Base-by-base conservation (phyloP, 140 eudicot species). In the Ambrosia hybrid region DNA sequence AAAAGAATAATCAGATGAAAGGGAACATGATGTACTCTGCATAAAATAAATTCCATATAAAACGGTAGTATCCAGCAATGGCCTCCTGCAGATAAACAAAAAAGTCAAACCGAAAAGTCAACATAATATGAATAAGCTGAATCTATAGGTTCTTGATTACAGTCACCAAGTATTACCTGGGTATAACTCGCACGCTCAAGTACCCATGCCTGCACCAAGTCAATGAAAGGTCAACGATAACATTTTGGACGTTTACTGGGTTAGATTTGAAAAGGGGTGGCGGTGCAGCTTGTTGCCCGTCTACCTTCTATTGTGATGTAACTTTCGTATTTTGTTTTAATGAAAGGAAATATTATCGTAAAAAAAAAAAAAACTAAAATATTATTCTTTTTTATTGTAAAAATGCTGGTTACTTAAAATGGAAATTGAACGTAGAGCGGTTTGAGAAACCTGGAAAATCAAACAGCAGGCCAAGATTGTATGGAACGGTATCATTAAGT, bases 11-110 rank as follows among this genome's bases (percentile, higher is more conserved):
- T 81, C 64, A 93, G 72, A 93, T 80, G 81, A 93, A 83, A 48
- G 98, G 98, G 70, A 90, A 93, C 38, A 93, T 66, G 62, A 87
- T 76, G 78, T 93, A 93, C 93, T 93, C 98, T 3, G 95, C 77
- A 67, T 93, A 93, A 65, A 93, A 93, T 21, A 93, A 87, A 74
- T 87, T 93, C 98, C 98, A 93, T 78, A 93, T 84, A 80, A 93
- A 93, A 53, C 94, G 87, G 81, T 93, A 93, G 82, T 70, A 93
- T 41, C 83, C 91, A 2, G 97, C 82, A 77, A 93, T 93, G 41
- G 96, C 98, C 76, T 93, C 98, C 98, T 92, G 98, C 86, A 82
- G 69, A 17, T 74, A 59, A 68, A 16, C 58, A 37, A 69, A 52
- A 21, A 49, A 48, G 51, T 77, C 70, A 30, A 17, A 41, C 2